These are phyloP conservation scores for Lactifluus subvellereus DNA, from an alignment of 768 basidiomycete species.

Conservation along the genomic window DNA sequence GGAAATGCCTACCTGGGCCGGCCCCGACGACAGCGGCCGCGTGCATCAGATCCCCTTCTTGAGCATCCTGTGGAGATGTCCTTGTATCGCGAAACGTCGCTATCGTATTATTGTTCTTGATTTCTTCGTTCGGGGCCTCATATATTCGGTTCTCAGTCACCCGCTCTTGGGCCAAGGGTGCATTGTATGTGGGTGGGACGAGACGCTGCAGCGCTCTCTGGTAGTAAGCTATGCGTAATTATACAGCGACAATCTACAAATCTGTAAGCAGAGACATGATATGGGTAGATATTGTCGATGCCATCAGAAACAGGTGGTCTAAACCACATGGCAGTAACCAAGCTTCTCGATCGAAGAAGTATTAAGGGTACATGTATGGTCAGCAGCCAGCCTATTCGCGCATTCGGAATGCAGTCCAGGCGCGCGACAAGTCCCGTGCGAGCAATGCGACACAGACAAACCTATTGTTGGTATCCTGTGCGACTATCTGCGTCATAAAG, in stretches of 20 bases:
- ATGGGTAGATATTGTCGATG: not conserved
- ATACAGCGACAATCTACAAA: slow-evolving; percentile 15
- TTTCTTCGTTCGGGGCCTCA: slow-evolving; percentile 4
- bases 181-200: slow-evolving; percentile 13
- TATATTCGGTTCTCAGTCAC: slow-evolving; percentile 9
- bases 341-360: not conserved
- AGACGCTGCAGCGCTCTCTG: slow-evolving; percentile 3
- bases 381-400: not conserved
- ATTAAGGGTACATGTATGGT: not conserved
- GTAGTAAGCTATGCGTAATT: slow-evolving; percentile 22
- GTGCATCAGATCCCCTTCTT: slow-evolving; percentile 12
- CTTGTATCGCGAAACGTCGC: not conserved
- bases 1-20: slow-evolving; percentile 35
- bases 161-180: slow-evolving; percentile 9
- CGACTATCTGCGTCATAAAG: slow-evolving; percentile 38
- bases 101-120: slow-evolving; percentile 20
- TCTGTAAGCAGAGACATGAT: not conserved
- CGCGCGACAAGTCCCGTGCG: not conserved
- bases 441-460: not conserved
- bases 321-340: not conserved
- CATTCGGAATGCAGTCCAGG: not conserved
- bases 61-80: not conserved
- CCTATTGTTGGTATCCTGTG: not conserved
- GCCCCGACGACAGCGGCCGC: slow-evolving; percentile 25
- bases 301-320: not conserved